Evolutionary conservation across 2,329 filamentous ascomycete species (phyloP).

Genomic region (Pyrenochaeta sp.): DNA sequence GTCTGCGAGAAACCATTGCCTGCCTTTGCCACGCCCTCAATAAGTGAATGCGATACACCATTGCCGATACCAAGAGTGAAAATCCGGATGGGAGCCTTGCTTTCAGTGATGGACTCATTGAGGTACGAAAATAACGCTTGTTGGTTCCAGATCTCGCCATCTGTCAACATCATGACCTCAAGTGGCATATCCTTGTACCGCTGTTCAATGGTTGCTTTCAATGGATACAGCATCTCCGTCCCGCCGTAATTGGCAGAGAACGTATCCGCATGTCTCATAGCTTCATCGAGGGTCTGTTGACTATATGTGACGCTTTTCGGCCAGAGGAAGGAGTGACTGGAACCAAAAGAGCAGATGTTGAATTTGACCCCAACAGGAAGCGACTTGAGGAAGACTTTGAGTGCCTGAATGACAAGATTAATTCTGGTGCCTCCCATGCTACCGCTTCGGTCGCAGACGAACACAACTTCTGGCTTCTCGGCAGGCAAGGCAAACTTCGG

Average conservation of each 20-base stretch:
- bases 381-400: constrained; percentile 72
- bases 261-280: constrained; percentile 52
- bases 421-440: constrained; percentile 67
- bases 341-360: constrained; percentile 75
- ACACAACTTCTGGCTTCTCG: constrained; percentile 70
- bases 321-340: constrained; percentile 57
- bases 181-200: constrained; percentile 57
- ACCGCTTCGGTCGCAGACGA: constrained; percentile 75
- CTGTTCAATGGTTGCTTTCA: constrained; percentile 58
- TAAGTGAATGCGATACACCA: constrained; percentile 63
- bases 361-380: constrained; percentile 71
- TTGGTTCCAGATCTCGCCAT: constrained; percentile 64
- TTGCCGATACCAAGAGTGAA: constrained; percentile 66
- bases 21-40: constrained; percentile 66
- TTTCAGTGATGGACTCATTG: constrained; percentile 52
- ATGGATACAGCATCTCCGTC: constrained; percentile 61
- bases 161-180: constrained; percentile 65
- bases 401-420: constrained; percentile 61
- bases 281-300: constrained; percentile 55
- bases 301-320: constrained; percentile 57
- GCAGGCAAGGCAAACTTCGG: constrained; percentile 72
- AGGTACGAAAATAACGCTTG: constrained; percentile 59
- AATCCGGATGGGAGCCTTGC: constrained; percentile 59
- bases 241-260: constrained; percentile 62
- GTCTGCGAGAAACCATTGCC: constrained; percentile 69